Base-by-base conservation (phyloP, 1,139 yeast species). In the Meyerozyma carpophila region DNA sequence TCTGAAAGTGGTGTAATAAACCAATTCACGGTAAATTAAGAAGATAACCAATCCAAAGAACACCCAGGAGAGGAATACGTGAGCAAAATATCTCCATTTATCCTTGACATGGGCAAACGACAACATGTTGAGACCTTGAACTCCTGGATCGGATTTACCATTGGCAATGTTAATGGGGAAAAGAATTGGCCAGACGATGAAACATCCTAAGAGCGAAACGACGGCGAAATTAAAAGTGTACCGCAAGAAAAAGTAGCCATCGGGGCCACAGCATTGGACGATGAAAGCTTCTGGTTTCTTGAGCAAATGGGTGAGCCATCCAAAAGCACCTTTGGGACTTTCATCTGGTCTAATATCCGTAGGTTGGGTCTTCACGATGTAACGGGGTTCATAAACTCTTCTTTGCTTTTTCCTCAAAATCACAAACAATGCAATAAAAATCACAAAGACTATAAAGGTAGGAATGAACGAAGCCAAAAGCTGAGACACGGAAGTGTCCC, bases 131-230 rank as follows among this genome's bases (percentile, higher is more conserved):
- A 84, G 77, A 43, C 85, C 90, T 16, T 44, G 28, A 25, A 45
- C 46, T 13, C 20, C 20, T 10, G 62, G 50, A 31, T 69, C 65
- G 36, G 71, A 68, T 41, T 71, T 71, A 18, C 95, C 93, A 50
- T 87, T 83, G 8, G 95, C 82, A 11, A 94, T 95, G 62, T 90
- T 88, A 41, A 93, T 84, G 0, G 98, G 94, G 49, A 93, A 72
- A 47, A 93, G 68, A 46, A 93, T 78, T 26, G 96, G 93, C 79
- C 88, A 81, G 14, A 83, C 65, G 18, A 84, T 53, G 28, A 85
- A 50, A 44, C 87, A 79, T 2, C 95, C 94, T 10, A 82, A 57
- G 8, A 82, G 56, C 26, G 86, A 77, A 41, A 87, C 61, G 14
- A 76, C 62, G 26, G 79, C 70, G 46, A 86, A 75, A 41, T 87